Evolutionary conservation across 768 basidiomycete genomes (phyloP).

Genomic region (Suillus decipiens): DNA sequence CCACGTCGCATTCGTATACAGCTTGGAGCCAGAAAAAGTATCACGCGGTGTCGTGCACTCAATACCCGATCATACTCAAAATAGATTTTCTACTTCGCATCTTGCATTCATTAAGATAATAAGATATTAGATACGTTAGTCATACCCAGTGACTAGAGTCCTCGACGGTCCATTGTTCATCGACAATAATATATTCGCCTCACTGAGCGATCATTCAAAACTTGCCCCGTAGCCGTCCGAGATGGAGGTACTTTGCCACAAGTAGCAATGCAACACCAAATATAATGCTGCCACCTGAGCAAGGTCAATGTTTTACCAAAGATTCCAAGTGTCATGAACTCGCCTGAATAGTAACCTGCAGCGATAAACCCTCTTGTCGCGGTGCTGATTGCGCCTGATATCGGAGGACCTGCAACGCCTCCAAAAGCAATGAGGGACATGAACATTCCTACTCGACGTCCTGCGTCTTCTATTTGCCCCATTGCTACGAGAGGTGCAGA

Average conservation of each 20-base stretch:
- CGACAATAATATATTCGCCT: background rate
- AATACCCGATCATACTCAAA: no score
- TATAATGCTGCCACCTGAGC: constrained; percentile 40
- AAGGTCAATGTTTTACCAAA: background rate
- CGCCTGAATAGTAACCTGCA: constrained; percentile 44
- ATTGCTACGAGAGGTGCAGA: constrained; percentile 60
- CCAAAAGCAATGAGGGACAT: constrained; percentile 61
- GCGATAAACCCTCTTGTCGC: constrained; percentile 47
- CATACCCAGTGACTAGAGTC: no score
- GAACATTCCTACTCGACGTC: constrained; percentile 65
- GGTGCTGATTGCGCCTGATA: constrained; percentile 66
- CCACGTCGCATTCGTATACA: no score
- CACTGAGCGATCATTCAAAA: background rate
- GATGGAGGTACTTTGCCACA: constrained; percentile 40
- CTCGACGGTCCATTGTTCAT: no score
- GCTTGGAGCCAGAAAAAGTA: no score
- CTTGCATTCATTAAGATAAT: no score
- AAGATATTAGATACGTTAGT: no score
- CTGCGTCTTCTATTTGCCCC: constrained; percentile 61
- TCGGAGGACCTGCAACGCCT: constrained; percentile 68
- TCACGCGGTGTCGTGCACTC: no score
- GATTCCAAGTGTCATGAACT: constrained; percentile 3
- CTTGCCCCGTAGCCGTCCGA: constrained; percentile 43
- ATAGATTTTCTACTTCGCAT: no score
- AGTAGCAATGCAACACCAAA: constrained; percentile 43